Base-by-base conservation (phyloP, 208 protist species). In the Leishmania mexicana region DNA sequence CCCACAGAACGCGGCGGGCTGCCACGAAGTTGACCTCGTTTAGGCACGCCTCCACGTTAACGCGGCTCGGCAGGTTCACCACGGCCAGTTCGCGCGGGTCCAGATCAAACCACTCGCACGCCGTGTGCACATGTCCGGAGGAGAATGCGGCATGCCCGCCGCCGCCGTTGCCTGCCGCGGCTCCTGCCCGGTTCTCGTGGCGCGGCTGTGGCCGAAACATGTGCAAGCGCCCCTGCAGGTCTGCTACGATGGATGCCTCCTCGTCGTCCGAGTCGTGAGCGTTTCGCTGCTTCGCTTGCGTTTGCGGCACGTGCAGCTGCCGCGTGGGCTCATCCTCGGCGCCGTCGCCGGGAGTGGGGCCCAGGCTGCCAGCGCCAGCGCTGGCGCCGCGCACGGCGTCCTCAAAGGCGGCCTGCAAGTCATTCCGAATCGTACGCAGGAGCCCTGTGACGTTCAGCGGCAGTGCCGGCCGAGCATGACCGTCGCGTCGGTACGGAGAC, bases 401-500 rank as follows among this genome's bases (percentile, higher is more conserved):
- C 57, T 78, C 83, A 62, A 83, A 86, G 49, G 83, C 83, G 17
- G 58, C 38, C 45, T 38, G 58, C 24, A 86, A 53, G 57, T 86
- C 83, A 7, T 17, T 76, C 24, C 71, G 75, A 21, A 86, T 49
- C 3, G 42, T 71, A 8, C 75, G 83, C 75, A 80, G 51, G 47
- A 86, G 83, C 8, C 49, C 78, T 21, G 78, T 51, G 8, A 74
- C 67, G 75, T 65, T 79, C 21, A 86, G 78, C 17, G 83, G 83
- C 58, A 86, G 74, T 64, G 77, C 47, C 31, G 78, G 74, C 24
- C 83, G 83, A 21, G 47, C 62, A 45, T 77, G 78, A 6, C 75
- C 78, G 28, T 86, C 83, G 67, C 78, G 78, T 38, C 83, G 83
- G 75, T 80, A 86, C 45, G 78, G 73, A 1, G 74, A 79, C 45